Base-by-base conservation (phyloP, 2,329 filamentous ascomycete species). In the Scedosporium aurantiacum region DNA sequence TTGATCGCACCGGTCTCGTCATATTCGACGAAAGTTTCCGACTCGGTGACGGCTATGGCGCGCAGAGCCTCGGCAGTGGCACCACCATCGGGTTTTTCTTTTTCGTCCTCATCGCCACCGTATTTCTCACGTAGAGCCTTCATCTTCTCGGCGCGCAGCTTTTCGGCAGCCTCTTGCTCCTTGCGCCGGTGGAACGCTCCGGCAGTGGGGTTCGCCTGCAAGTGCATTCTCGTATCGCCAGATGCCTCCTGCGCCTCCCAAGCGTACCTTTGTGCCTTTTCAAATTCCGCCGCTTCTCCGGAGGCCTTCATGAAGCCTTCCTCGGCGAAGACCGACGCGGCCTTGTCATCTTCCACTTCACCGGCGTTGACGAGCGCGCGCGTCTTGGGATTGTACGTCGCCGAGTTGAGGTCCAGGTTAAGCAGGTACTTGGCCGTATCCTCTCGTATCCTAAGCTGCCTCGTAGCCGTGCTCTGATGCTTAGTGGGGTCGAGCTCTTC, bases 401-500 rank as follows among this genome's bases (percentile, higher is more conserved):
- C 94, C 1, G 92, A 97, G 69, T 99, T 94, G 2, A 96, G 81
- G 70, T 99, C 94, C 28, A 99, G 83, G 70, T 97, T 97, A 7
- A 97, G 78, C 2, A 99, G 80, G 71, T 99, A 99, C 70, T 97
- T 97, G 23, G 94, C 94, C 0, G 94, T 99, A 72, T 99, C 94
- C 76, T 99, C 94, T 72, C 94, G 84, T 71, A 99, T 85, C 65
- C 94, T 85, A 62, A 99, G 79, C 70, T 97, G 95, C 63, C 91
- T 83, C 1, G 94, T 96, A 5, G 91, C 89, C 23, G 91, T 97
- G 67, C 88, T 88, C 73, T 97, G 91, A 69, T 96, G 88, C 64
- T 92, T 86, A 65, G 92, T 93, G 91, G 99, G 97, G 72, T 97
- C 93, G 27, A 90, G 93, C 72, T 97, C 93, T 70, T 96, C 94